phyloP scores from a whole-genome alignment of 106 monocot genomes.

The Platanthera zijinensis region DNA sequence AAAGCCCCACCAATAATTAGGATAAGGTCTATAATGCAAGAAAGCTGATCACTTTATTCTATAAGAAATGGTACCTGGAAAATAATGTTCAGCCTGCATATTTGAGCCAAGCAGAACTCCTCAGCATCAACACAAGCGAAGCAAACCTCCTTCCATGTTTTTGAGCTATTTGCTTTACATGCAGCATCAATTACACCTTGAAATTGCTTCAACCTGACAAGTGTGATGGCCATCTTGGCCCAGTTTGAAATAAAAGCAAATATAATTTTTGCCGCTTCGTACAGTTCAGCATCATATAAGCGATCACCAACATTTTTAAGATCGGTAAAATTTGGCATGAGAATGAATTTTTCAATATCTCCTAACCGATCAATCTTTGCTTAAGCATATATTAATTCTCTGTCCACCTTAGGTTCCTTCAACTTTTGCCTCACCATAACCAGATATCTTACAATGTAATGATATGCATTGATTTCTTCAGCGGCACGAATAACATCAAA shows the following conservation, averaged over 20 bases:
- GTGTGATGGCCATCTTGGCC: slow-evolving; percentile 82
- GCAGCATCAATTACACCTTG: slow-evolving; percentile 99
- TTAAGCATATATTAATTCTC: slow-evolving; percentile 95
- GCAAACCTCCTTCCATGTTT: slow-evolving; percentile 99
- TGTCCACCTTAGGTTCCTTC: slow-evolving; percentile 88
- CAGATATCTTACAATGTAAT: slow-evolving; percentile 85
- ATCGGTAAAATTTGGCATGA: slow-evolving; percentile 98
- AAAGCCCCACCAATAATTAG: not conserved
- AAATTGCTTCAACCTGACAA: slow-evolving; percentile 88
- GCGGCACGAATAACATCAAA: slow-evolving; percentile 85
- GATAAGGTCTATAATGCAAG: not conserved
- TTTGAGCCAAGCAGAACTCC: slow-evolving; percentile 93
- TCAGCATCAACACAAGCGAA: slow-evolving; percentile 99
- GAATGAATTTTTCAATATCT: slow-evolving; percentile 95
- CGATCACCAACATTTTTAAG: slow-evolving; percentile 95
- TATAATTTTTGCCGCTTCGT: slow-evolving; percentile 98
- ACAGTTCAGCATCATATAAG: slow-evolving; percentile 77
- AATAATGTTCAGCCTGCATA: slow-evolving; percentile 90
- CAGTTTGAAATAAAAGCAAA: slow-evolving; percentile 99
- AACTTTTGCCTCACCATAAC: slow-evolving; percentile 92
- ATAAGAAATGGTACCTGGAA: slow-evolving; percentile 52
- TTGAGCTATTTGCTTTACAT: slow-evolving; percentile 94
- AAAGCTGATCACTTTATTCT: not conserved
- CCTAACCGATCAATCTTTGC: slow-evolving; percentile 88
- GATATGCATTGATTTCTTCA: slow-evolving; percentile 78